Conservation (phyloP, 2,329 filamentous ascomycete species). For the Claviceps maximensis region DNA sequence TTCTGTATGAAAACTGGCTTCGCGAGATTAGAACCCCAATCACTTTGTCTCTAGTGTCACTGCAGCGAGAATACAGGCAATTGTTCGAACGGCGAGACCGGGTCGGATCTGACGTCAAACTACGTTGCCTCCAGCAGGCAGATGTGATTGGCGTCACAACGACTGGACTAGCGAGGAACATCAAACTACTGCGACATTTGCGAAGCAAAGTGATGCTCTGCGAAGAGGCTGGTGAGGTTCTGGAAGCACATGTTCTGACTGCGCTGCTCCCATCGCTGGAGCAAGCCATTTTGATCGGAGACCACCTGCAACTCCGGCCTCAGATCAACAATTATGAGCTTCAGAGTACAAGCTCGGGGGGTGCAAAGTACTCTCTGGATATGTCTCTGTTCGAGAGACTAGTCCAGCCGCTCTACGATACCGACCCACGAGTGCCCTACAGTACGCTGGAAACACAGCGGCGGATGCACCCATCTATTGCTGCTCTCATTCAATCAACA, state of each 20-base stretch:
- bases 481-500: slow-evolving; percentile 40
- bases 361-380: slow-evolving; percentile 40
- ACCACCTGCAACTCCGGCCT: slow-evolving; percentile 49
- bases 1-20: neutral
- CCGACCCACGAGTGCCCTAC: slow-evolving; percentile 15
- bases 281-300: slow-evolving; percentile 50
- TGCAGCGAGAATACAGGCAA: neutral
- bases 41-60: neutral
- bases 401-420: slow-evolving; percentile 20
- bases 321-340: slow-evolving; percentile 42
- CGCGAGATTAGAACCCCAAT: neutral
- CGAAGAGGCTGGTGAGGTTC: slow-evolving; percentile 56
- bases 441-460: slow-evolving; percentile 42
- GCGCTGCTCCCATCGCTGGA: slow-evolving; percentile 45
- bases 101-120: neutral
- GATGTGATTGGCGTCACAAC: slow-evolving; percentile 47
- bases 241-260: slow-evolving; percentile 49
- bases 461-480: slow-evolving; percentile 52
- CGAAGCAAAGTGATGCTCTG: slow-evolving; percentile 45
- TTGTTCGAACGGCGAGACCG: neutral
- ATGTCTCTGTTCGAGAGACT: slow-evolving; percentile 49
- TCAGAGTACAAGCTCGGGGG: slow-evolving; percentile 33
- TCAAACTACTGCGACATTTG: slow-evolving; percentile 34
- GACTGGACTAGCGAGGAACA: slow-evolving; percentile 39
- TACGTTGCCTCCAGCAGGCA: slow-evolving; percentile 18